These are phyloP conservation scores for Dactylellina sp. DNA, from an alignment of 2,329 filamentous ascomycete genomes.

Conservation along the genomic window DNA sequence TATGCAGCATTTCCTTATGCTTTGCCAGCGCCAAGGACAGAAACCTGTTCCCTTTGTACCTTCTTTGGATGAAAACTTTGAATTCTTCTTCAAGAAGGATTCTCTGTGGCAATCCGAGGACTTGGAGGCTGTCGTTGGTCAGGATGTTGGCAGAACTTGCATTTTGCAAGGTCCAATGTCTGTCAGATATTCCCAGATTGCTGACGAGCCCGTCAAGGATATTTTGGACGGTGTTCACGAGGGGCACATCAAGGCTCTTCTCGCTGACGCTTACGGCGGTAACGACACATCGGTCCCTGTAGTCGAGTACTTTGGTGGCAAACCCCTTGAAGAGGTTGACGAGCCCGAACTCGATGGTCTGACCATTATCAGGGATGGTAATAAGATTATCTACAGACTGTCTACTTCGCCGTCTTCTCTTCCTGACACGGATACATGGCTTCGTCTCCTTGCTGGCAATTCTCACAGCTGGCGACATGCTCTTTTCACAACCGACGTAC, in stretches of 20 bases:
- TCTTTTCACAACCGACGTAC: constrained; percentile 90
- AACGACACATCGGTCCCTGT: constrained; percentile 81
- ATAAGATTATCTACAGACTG: constrained; percentile 86
- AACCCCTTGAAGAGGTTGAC: constrained; percentile 76
- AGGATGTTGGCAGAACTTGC: constrained; percentile 95
- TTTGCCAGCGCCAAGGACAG: constrained; percentile 90
- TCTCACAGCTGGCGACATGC: constrained; percentile 94
- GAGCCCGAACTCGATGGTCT: constrained; percentile 83
- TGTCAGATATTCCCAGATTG: constrained; percentile 85
- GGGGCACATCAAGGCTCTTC: constrained; percentile 82
- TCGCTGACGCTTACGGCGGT: constrained; percentile 81
- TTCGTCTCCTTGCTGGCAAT: constrained; percentile 85
- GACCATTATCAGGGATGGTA: constrained; percentile 80
- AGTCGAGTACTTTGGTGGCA: constrained; percentile 95
- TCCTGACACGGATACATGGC: constrained; percentile 84
- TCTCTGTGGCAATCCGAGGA: constrained; percentile 99
- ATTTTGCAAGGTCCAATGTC: constrained; percentile 96
- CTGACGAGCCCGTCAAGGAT: constrained; percentile 94
- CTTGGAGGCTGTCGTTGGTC: constrained; percentile 91
- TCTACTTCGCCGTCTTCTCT: constrained; percentile 79
- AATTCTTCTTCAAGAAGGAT: constrained; percentile 99
- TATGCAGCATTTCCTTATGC: constrained; percentile 93
- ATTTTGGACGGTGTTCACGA: constrained; percentile 93
- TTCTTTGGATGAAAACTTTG: constrained; percentile 94
- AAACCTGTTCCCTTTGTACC: constrained; percentile 98